Evolutionary conservation across 2,329 filamentous ascomycete genomes (phyloP), one percentile per base, ranked within the genome.

Genomic region (Aspergillus latus): DNA sequence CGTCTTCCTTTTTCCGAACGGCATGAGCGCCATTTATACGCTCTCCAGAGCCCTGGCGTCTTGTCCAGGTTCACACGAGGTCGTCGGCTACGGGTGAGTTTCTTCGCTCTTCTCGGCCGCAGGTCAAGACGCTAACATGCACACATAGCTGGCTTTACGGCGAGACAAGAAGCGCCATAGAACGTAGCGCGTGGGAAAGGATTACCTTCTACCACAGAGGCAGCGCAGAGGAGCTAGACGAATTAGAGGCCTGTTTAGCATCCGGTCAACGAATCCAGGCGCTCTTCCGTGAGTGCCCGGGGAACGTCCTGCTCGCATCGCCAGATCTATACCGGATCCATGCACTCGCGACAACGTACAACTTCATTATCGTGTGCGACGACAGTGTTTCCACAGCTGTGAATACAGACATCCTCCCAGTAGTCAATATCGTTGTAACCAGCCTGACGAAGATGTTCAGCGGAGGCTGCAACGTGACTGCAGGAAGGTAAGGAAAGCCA

Each of bases 361-460:
- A 37, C 1, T 57, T 57, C 8, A 47, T 37, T 15, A 37, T 57
- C 10, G 45, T 48, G 7, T 52, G 48, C 5, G 55, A 54, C 13
- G 45, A 57, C 8, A 57, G 36, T 2, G 43, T 54, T 8, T 45
- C 29, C 2, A 39, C 15, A 6, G 39, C n/a, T 2, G 26, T 46
- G n/a, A 49, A 57, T 26, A 11, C 54, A 2, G 37, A 57, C 8
- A 7, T 52, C 7, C 45, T 57, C 2, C 40, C 45, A 4, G 32
- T 11, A 16, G 55, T 47, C 16, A 49, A 53, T 15, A 21, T 57
- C 5, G 28, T 45, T 3, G 34, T 50, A 7, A 49, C 36, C 11
- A 49, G 39, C 9, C 40, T 57, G 16, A 57, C 50, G 2, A 57
- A 53, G 46, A 50, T 40, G 2, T 57, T 57, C 21, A 49, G 44